A percentile compares a stretch with the other conserved stretches of the same genome.
Conservation (phyloP, 768 basidiomycete genomes). For the Pulveroboletus sp. region DNA sequence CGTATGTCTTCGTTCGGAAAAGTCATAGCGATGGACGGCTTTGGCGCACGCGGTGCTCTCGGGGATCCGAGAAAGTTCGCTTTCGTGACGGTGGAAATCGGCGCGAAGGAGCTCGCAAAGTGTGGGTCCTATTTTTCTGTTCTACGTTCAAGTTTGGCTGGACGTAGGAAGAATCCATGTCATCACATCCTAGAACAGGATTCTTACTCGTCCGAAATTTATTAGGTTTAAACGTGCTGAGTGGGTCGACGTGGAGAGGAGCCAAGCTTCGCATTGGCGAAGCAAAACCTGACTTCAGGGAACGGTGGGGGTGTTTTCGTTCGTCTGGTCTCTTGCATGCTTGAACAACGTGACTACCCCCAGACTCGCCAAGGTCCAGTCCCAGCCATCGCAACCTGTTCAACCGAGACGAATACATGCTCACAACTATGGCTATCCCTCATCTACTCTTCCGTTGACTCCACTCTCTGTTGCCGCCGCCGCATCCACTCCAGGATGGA, state of each 20-base stretch:
- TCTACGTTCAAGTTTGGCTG: neutral
- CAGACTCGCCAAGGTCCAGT: conserved; percentile 16
- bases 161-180: neutral
- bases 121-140: conserved; percentile 43
- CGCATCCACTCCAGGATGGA: conserved; percentile 59
- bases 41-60: conserved; percentile 58
- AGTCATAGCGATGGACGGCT: conserved; percentile 64
- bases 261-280: conserved; percentile 77
- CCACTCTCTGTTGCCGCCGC: conserved; percentile 60
- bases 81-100: conserved; percentile 67
- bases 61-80: conserved; percentile 69
- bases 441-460: conserved; percentile 60
- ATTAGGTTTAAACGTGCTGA: conserved; percentile 67
- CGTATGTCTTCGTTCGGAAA: conserved; percentile 64
- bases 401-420: conserved; percentile 39
- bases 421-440: conserved; percentile 38
- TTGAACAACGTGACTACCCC: neutral
- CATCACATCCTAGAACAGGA: neutral
- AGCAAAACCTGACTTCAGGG: conserved; percentile 69
- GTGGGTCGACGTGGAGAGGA: conserved; percentile 87
- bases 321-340: neutral
- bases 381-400: conserved; percentile 28
- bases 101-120: conserved; percentile 51
- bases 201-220: conserved; percentile 2
- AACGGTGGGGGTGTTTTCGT: conserved; percentile 40